Evolutionary conservation across 192 early-diverging fungal genomes (phyloP).

Genomic region (Umbelopsis ramanniana): DNA sequence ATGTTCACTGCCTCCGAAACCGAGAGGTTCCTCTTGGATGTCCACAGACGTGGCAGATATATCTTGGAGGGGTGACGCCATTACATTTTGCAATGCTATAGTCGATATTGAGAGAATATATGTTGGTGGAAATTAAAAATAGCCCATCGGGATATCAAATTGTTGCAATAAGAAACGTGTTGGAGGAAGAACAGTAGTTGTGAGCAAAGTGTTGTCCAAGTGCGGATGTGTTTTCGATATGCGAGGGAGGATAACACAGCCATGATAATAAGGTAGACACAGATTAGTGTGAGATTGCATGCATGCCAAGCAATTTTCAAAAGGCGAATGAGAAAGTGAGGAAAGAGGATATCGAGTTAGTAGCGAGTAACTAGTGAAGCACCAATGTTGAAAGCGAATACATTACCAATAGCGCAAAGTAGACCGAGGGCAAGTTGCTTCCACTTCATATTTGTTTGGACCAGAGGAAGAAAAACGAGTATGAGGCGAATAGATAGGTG

Average conservation of each 20-base stretch:
- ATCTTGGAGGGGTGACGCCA: constrained; percentile 42
- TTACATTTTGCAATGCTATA: constrained; percentile 19
- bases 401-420: constrained; percentile 8
- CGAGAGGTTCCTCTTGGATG: constrained; percentile 22
- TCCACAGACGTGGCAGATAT: constrained; percentile 45
- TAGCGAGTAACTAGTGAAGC: not conserved
- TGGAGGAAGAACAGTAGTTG: too few relatives aligned
- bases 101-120: not conserved
- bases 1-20: constrained; percentile 40
- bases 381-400: too few relatives aligned
- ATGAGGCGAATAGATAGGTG: not conserved
- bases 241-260: not conserved
- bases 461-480: not conserved
- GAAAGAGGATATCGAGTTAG: not conserved
- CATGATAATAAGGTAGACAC: not conserved
- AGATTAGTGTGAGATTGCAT: not conserved
- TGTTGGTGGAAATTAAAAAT: constrained; percentile 18
- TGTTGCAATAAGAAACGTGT: too few relatives aligned
- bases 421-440: constrained; percentile 13
- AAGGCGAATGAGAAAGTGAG: not conserved
- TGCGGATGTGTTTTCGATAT: not conserved
- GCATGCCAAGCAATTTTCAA: constrained; percentile 8
- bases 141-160: not conserved
- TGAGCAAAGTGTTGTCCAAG: too few relatives aligned
- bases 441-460: constrained; percentile 8